Evolutionary conservation across 2,329 filamentous ascomycete species (phyloP).

Genomic region (Moelleriella libera): DNA sequence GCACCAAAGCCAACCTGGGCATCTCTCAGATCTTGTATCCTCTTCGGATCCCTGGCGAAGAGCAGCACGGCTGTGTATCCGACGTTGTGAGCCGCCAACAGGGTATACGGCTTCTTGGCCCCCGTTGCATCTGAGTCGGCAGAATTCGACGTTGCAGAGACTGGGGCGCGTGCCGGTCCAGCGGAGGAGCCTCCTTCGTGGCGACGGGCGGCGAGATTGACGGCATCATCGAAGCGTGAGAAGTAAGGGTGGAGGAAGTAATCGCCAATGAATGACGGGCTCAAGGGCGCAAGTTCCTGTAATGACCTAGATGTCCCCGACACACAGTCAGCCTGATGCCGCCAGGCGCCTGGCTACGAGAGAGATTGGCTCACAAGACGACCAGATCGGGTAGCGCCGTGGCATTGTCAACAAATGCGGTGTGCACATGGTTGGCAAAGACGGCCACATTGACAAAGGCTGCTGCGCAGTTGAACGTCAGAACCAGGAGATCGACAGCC

Average conservation of each 20-base stretch:
- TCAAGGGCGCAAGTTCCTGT: conserved; percentile 80
- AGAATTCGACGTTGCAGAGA: conserved; percentile 5
- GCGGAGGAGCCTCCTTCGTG: conserved; percentile 9
- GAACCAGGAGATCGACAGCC: conserved; percentile 55
- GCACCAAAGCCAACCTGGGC: conserved; percentile 75
- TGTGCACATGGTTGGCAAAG: conserved; percentile 59
- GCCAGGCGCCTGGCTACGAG: background rate
- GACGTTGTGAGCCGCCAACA: conserved; percentile 58
- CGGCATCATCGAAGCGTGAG: conserved; percentile 52
- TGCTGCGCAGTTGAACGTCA: conserved; percentile 85
- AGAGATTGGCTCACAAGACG: conserved; percentile 31
- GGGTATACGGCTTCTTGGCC: conserved; percentile 42
- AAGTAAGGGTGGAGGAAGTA: conserved; percentile 68
- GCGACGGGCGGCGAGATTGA: conserved; percentile 51
- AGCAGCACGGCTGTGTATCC: conserved; percentile 87
- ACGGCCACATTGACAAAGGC: conserved; percentile 51
- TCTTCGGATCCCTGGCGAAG: conserved; percentile 53
- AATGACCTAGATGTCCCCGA: conserved; percentile 46
- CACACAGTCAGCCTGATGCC: background rate
- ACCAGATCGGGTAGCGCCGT: conserved; percentile 37
- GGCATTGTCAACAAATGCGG: conserved; percentile 35
- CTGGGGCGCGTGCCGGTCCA: conserved; percentile 1
- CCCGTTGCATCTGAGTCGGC: background rate
- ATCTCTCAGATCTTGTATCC: conserved; percentile 54
- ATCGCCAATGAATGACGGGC: conserved; percentile 73